A percentile compares a stretch with the other conserved stretches of the same genome.
Evolutionary conservation across 495 filamentous ascomycete genomes (phyloP).

Genomic region (Cairneyella variabilis): DNA sequence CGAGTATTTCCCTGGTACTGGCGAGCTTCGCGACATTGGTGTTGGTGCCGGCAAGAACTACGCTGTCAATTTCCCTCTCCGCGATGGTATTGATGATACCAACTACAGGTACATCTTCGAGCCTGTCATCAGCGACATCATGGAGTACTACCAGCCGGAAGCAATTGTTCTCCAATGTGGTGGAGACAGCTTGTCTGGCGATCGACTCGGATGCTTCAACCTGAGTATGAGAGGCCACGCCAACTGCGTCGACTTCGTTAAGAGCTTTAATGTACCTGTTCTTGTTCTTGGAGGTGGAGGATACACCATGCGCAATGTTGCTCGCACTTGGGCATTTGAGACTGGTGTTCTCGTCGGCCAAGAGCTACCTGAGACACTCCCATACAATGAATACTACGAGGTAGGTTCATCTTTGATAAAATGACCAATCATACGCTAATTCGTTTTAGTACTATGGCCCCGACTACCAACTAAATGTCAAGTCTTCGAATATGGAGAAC

Average conservation of each 20-base stretch:
- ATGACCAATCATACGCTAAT: slow-evolving; percentile 29
- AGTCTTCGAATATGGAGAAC: slow-evolving; percentile 98
- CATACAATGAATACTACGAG: slow-evolving; percentile 98
- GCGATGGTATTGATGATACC: slow-evolving; percentile 90
- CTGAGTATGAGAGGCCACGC: slow-evolving; percentile 96
- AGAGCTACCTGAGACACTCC: slow-evolving; percentile 74
- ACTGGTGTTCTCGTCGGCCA: slow-evolving; percentile 86
- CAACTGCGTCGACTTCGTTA: slow-evolving; percentile 95
- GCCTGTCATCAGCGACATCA: slow-evolving; percentile 85
- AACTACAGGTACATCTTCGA: slow-evolving; percentile 96
- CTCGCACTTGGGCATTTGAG: slow-evolving; percentile 95
- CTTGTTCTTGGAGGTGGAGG: slow-evolving; percentile 92
- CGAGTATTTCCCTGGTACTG: slow-evolving; percentile 97
- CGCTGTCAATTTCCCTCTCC: slow-evolving; percentile 92
- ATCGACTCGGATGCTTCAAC: slow-evolving; percentile 96
- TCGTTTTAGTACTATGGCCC: slow-evolving; percentile 83
- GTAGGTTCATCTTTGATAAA: slow-evolving; percentile 41
- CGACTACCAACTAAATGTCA: slow-evolving; percentile 93
- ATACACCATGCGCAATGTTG: slow-evolving; percentile 98
- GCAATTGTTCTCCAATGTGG: slow-evolving; percentile 97
- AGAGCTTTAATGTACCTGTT: slow-evolving; percentile 85
- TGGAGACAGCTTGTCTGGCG: slow-evolving; percentile 90
- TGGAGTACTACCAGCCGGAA: slow-evolving; percentile 93
- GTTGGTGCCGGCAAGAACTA: slow-evolving; percentile 92
- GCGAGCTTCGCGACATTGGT: slow-evolving; percentile 91